These are phyloP conservation scores for Eucalyptus cloeziana DNA, from an alignment of 345 rosid species.

Conservation along the genomic window DNA sequence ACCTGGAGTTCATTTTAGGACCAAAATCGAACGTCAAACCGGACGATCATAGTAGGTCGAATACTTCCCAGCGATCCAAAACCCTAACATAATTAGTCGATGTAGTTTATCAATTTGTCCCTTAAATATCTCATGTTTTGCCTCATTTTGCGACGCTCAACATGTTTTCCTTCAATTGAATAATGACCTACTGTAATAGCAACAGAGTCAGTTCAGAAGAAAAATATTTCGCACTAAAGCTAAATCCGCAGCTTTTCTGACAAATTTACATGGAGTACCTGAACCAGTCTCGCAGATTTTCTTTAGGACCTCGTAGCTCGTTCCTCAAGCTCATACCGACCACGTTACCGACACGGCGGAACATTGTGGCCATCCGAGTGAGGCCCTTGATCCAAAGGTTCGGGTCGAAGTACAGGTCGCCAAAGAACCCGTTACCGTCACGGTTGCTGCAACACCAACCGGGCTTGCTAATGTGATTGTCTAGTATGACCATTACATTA, in stretches of 20 bases:
- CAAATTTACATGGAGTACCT: slow-evolving; percentile 20
- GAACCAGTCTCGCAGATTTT: slow-evolving; percentile 67
- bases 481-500: too few species aligned
- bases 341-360: slow-evolving; percentile 41
- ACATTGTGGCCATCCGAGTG: slow-evolving; percentile 46
- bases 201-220: neutral
- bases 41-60: neutral
- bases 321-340: slow-evolving; percentile 87
- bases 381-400: slow-evolving; percentile 53
- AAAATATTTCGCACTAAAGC: neutral
- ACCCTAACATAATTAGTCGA: neutral
- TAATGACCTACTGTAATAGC: neutral
- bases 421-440: slow-evolving; percentile 90
- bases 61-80: neutral
- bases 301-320: slow-evolving; percentile 73
- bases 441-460: slow-evolving; percentile 66
- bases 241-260: neutral
- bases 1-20: slow-evolving; percentile 9
- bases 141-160: neutral
- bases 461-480: too few species aligned
- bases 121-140: neutral
- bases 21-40: neutral
- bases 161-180: neutral
- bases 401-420: slow-evolving; percentile 62
- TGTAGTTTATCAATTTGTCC: neutral